phyloP scores from a whole-genome alignment of 1,284 basidiomycete genomes.

The Clitocybe nebularis region DNA sequence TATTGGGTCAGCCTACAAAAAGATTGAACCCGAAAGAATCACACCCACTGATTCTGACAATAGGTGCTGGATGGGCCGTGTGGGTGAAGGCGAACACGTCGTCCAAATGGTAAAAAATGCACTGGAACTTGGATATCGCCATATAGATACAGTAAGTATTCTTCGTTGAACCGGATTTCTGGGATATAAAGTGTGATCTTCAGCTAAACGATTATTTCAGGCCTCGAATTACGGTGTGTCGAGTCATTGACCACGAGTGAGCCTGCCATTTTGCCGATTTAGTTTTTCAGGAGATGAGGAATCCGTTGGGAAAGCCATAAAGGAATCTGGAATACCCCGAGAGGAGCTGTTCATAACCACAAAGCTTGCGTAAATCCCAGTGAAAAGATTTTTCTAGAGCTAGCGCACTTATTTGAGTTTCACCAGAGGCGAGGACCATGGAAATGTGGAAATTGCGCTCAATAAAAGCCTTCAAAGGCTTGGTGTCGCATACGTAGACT shows the following conservation, averaged over 20 bases:
- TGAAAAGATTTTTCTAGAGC: background rate
- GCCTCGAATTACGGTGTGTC: constrained; percentile 8
- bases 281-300: constrained; percentile 34
- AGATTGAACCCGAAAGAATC: background rate
- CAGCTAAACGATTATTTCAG: no score
- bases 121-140: constrained; percentile 21
- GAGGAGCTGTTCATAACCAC: constrained; percentile 49
- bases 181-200: no score
- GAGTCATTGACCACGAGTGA: background rate
- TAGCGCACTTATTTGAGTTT: background rate
- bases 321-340: constrained; percentile 39
- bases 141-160: constrained; percentile 22
- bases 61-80: constrained; percentile 24
- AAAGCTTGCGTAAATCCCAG: constrained; percentile 31
- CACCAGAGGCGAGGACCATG: constrained; percentile 32
- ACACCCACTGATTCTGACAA: background rate
- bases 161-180: no score
- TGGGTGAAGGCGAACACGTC: constrained; percentile 22
- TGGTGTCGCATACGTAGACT: constrained; percentile 61
- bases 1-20: constrained; percentile 16
- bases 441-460: constrained; percentile 46
- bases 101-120: constrained; percentile 20
- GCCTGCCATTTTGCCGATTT: no score
- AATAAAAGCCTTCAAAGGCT: constrained; percentile 55
- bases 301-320: constrained; percentile 43